These are phyloP conservation scores for Penstemon newberryi DNA, from an alignment of 257 asterid species.

Conservation along the genomic window DNA sequence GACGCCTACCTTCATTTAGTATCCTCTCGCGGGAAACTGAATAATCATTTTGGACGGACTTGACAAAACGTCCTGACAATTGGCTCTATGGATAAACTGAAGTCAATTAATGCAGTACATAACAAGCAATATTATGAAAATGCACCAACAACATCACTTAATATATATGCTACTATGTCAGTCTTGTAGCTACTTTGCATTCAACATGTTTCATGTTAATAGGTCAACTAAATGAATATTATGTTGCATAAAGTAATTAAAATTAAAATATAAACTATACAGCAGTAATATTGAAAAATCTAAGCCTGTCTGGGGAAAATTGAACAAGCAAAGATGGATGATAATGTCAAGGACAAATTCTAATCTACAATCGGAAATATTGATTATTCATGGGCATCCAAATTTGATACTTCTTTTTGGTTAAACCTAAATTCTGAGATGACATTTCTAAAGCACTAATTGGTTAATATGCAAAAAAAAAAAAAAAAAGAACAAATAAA, in stretches of 20 bases:
- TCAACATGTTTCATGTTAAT: conserved; percentile 13
- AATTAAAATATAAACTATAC: neutral
- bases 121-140: conserved; percentile 5
- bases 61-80: conserved; percentile 61
- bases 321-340: conserved; percentile 6
- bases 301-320: neutral
- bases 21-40: conserved; percentile 61
- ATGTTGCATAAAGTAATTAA: neutral
- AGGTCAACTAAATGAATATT: neutral
- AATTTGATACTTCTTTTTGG: too few relatives aligned
- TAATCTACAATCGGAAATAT: too few relatives aligned
- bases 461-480: neutral
- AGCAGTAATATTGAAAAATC: neutral
- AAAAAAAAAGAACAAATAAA: neutral
- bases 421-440: too few relatives aligned
- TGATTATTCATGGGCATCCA: too few relatives aligned
- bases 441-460: neutral
- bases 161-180: neutral
- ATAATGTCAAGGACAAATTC: neutral
- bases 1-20: conserved; percentile 49
- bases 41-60: conserved; percentile 39
- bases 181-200: neutral
- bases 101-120: conserved; percentile 26
- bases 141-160: neutral
- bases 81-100: conserved; percentile 47